phyloP scores from a whole-genome alignment of 2,329 filamentous ascomycete species.

The Fusarium tupiense region DNA sequence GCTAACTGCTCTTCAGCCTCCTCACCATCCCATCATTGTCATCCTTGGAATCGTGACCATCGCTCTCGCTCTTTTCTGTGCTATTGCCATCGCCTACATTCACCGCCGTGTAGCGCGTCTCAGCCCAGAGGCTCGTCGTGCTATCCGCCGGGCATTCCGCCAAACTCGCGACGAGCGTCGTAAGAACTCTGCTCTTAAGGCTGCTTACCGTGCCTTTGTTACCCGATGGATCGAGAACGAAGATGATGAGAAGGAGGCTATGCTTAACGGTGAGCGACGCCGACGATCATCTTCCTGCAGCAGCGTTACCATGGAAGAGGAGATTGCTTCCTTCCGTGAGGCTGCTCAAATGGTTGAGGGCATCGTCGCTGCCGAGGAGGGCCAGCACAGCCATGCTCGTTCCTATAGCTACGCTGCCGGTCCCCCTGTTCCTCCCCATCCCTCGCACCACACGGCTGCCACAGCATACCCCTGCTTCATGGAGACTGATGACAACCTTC shows the following conservation, averaged over 20 bases:
- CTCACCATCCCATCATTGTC: constrained; percentile 33
- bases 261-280: constrained; percentile 29
- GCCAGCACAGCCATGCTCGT: constrained; percentile 20
- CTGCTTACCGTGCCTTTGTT: constrained; percentile 46
- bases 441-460: constrained; percentile 26
- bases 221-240: constrained; percentile 39
- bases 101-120: constrained; percentile 34
- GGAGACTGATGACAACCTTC: constrained; percentile 50
- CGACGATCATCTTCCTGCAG: constrained; percentile 21
- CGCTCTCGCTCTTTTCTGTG: constrained; percentile 40
- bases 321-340: constrained; percentile 59
- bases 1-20: constrained; percentile 14
- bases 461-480: constrained; percentile 38
- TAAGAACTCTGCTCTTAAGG: constrained; percentile 39
- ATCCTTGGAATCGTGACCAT: constrained; percentile 39
- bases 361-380: constrained; percentile 57
- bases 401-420: constrained; percentile 22
- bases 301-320: constrained; percentile 57
- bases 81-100: constrained; percentile 39
- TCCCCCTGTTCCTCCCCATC: constrained; percentile 24
- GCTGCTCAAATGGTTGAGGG: constrained; percentile 58
- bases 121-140: constrained; percentile 35
- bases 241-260: constrained; percentile 37
- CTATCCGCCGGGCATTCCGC: constrained; percentile 38
- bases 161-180: constrained; percentile 43